Base-by-base conservation (phyloP, 768 basidiomycete genomes). In the Boletus reticuloceps region DNA sequence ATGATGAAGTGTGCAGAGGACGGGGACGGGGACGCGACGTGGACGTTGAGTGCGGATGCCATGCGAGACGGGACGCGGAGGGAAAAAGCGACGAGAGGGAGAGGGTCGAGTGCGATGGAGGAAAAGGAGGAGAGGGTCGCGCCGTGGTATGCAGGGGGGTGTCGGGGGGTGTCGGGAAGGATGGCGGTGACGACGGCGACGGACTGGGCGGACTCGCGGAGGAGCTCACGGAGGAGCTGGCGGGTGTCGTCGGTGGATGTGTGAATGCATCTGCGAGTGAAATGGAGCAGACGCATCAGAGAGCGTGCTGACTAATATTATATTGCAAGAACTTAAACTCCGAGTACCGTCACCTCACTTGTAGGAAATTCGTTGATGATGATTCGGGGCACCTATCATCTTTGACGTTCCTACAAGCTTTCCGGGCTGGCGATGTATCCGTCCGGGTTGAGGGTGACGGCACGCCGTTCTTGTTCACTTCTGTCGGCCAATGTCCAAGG, bases 91-190 rank as follows among this genome's bases (percentile, higher is more conserved):
- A 98, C 82, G 53, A 97, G 81, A 0, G 94, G 93, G 60, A 84
- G 76, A n/a, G 95, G 95, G 60, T 93, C 84, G 78, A 98, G 83
- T 3, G 95, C 84, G 65, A 98, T 85, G 29, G 93, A 94, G 20
- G 92, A 85, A 68, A 98, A 94, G 1, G 94, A 96, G 10, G 95
- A 95, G 32, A 98, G 78, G 1, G 95, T 98, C 20, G 94, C 93
- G 60, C 95, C 94, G 70, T 97, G 94, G 64, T 81, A 92, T 11
- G 54, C 60, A 2, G 42, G 47, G 52, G 25, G 4, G 45, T 41
- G n/a, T n/a, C n/a, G n/a, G n/a, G n/a, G n/a, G 14, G 36, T 37
- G 47, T 56, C 32, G 25, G 56, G 82, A 75, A 88, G 79, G 61
- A 79, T 70, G 1, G 90, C 82, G n/a, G n/a, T 91, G 59, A 94